These are phyloP conservation scores for Chytridium lagenaria DNA, from an alignment of 371 early-diverging fungal species.

Conservation along the genomic window DNA sequence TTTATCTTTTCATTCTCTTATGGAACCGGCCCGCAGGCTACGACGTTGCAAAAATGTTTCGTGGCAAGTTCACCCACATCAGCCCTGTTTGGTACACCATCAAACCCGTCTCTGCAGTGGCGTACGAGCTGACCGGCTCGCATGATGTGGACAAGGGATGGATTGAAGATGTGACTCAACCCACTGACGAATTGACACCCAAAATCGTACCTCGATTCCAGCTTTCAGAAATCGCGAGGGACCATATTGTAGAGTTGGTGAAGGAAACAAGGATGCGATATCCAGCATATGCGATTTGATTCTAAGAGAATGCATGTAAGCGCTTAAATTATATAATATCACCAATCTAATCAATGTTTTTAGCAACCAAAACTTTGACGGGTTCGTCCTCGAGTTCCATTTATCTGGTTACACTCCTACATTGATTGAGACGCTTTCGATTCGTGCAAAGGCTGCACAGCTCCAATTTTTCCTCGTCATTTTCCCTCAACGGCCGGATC, in stretches of 20 bases:
- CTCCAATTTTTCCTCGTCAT: slow-evolving; percentile 58
- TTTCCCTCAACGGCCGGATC: slow-evolving; percentile 42
- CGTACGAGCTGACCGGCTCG: slow-evolving; percentile 48
- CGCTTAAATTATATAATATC: too few relatives aligned
- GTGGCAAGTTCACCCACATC: slow-evolving; percentile 70
- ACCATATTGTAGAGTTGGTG: slow-evolving; percentile 51
- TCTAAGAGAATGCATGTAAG: slow-evolving; percentile 39
- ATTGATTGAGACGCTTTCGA: slow-evolving; percentile 47
- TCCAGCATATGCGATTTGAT: slow-evolving; percentile 43
- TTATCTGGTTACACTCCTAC: slow-evolving; percentile 47
- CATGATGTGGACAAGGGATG: slow-evolving; percentile 70
- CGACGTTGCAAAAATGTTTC: slow-evolving; percentile 65
- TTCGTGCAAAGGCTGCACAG: slow-evolving; percentile 36
- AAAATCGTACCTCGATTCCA: slow-evolving; percentile 67
- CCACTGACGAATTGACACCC: slow-evolving; percentile 12
- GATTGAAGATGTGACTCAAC: slow-evolving; percentile 60
- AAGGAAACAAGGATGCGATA: slow-evolving; percentile 25
- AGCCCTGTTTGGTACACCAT: slow-evolving; percentile 50
- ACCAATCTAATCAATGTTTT: neutral
- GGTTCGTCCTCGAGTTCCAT: slow-evolving; percentile 64
- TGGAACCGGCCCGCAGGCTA: slow-evolving; percentile 47
- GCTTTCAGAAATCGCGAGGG: slow-evolving; percentile 53
- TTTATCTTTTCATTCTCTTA: neutral
- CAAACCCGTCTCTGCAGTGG: neutral
- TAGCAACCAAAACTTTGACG: slow-evolving; percentile 61